Conservation (phyloP, 2,329 filamentous ascomycete species). For the Fusarium austroafricanum region DNA sequence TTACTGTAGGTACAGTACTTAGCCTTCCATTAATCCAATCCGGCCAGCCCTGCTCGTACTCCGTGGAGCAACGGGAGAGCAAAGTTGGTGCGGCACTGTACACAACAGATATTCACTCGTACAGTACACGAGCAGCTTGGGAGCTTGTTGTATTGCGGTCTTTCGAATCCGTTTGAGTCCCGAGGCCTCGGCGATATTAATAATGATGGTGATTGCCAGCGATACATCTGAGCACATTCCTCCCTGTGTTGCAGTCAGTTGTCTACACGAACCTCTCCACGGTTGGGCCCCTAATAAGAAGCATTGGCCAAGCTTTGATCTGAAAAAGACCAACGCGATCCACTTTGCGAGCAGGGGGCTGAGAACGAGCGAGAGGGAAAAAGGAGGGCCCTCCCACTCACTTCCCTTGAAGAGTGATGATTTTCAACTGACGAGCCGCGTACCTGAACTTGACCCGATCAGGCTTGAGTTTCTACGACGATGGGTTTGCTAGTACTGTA, state of each 20-base stretch:
- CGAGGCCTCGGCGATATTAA: background rate
- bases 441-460: slow-evolving; percentile 42
- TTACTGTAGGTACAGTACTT: background rate
- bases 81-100: slow-evolving; percentile 20
- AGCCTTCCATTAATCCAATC: slow-evolving; percentile 6
- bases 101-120: slow-evolving; percentile 19
- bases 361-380: background rate
- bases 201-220: background rate
- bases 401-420: slow-evolving; percentile 24
- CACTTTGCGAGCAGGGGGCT: slow-evolving; percentile 19
- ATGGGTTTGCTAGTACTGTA: slow-evolving; percentile 18
- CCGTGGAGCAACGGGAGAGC: slow-evolving; percentile 23
- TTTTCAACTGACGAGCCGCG: slow-evolving; percentile 32
- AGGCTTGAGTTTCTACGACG: slow-evolving; percentile 30
- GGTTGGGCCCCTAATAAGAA: slow-evolving; percentile 31
- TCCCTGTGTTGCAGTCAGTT: background rate
- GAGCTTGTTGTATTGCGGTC: background rate
- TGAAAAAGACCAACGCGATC: slow-evolving; percentile 33
- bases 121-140: slow-evolving; percentile 13
- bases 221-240: background rate
- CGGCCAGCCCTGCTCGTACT: slow-evolving; percentile 21
- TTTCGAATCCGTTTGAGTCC: background rate
- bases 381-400: slow-evolving; percentile 8
- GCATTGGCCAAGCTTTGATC: slow-evolving; percentile 44
- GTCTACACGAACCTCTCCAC: slow-evolving; percentile 21